Evolutionary conservation across 352 stramenopile species (phyloP), one percentile per base, ranked within the genome.

Genomic region (Phytophthora ohioensis): DNA sequence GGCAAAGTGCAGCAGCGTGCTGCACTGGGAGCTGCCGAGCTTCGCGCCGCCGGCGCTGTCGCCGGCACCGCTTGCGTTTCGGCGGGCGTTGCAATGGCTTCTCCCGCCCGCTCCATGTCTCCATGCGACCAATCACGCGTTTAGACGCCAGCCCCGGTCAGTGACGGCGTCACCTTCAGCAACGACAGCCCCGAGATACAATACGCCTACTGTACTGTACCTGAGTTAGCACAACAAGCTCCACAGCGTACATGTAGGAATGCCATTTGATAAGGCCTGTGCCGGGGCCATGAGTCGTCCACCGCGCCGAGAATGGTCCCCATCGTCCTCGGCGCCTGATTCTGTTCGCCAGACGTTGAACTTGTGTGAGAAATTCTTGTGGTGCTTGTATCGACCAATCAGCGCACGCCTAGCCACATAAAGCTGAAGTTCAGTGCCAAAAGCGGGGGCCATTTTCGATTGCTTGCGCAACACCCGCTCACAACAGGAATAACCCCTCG

Each of bases 341-440:
- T 32, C 27, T 60, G 54, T 32, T 27, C 17, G n/a, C 13, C 21
- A 30, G 46, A 36, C 11, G 15, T 69, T 69, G 61, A 69, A 69
- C 51, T 62, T 68, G 27, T 36, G 58, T 21, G 27, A 12, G 4
- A 39, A 53, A 54, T 70, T 70, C 63, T 70, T 70, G 63, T 70
- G 63, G 63, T 34, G 5, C 32, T 12, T 27, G 17, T 53, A 7
- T 36, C 4, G 30, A 35, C 42, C 55, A 63, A 63, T 63, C 55
- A 63, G 42, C 47, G 30, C 21, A 27, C 21, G 45, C 10, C 9
- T 39, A 39, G 35, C 21, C 21, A 1, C 1, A 27, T 27, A 39
- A 35, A 51, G 34, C 56, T 63, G 34, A 46, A 53, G 56, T 10
- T 34, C 38, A 17, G 46, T 49, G 43, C 17, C 17, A 49, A 30